phyloP scores from a whole-genome alignment of 306 rosid genomes.

The Fragaria vesca region DNA sequence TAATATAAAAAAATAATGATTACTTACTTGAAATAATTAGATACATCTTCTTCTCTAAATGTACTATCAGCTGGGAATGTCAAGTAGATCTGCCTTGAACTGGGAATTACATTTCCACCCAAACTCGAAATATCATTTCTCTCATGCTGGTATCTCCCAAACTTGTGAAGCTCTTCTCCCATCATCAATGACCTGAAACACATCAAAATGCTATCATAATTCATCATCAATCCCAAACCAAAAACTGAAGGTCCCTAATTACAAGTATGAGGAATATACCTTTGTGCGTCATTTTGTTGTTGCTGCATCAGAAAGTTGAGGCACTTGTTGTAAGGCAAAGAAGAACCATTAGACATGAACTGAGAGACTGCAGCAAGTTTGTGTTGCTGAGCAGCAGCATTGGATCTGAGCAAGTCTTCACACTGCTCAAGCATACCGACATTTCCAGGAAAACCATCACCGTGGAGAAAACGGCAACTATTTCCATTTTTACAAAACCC shows the following conservation, averaged over 20 bases:
- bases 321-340: conserved; percentile 62
- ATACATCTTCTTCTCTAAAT: conserved; percentile 92
- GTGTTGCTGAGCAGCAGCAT: conserved; percentile 60
- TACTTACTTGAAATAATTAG: conserved; percentile 81
- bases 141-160: conserved; percentile 59
- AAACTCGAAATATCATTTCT: conserved; percentile 56
- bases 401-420: conserved; percentile 71
- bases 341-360: conserved; percentile 47
- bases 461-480: conserved; percentile 71
- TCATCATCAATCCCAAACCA: not conserved
- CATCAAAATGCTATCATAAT: conserved; percentile 1
- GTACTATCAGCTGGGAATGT: conserved; percentile 97
- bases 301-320: conserved; percentile 63
- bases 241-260: not conserved
- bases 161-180: conserved; percentile 64
- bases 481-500: conserved; percentile 86
- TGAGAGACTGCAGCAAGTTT: conserved; percentile 52
- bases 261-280: conserved; percentile 10
- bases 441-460: conserved; percentile 61
- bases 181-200: conserved; percentile 57
- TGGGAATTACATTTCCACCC: conserved; percentile 57
- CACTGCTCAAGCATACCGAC: conserved; percentile 58
- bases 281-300: conserved; percentile 62
- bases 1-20: not conserved
- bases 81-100: conserved; percentile 86